A percentile compares a stretch with the other conserved stretches of the same genome.
Evolutionary conservation across 805 yeast genomes (phyloP).

Genomic region (Teunomyces atbi): DNA sequence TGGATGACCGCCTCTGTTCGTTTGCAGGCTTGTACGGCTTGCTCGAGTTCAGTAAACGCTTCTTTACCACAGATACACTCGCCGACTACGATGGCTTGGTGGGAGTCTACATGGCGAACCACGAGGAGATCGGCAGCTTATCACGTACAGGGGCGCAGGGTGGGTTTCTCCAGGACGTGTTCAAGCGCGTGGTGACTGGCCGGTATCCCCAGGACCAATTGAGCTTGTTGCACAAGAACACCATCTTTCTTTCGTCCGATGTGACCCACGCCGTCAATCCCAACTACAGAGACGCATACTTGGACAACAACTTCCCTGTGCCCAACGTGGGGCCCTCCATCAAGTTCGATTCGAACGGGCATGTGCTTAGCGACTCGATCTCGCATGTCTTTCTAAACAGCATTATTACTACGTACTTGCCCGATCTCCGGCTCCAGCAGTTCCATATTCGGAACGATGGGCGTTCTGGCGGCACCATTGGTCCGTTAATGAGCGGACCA

Average conservation of each 20-base stretch:
- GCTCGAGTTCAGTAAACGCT: slow-evolving; percentile 19
- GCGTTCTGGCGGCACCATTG: slow-evolving; percentile 44
- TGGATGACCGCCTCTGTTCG: slow-evolving; percentile 44
- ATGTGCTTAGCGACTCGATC: slow-evolving; percentile 35
- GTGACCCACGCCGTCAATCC: slow-evolving; percentile 46
- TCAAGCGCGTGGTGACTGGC: slow-evolving; percentile 14
- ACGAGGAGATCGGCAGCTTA: slow-evolving; percentile 43
- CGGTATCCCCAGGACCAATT: slow-evolving; percentile 6
- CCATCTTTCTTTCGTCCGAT: slow-evolving; percentile 40
- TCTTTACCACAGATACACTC: slow-evolving; percentile 12
- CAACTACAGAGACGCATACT: slow-evolving; percentile 32
- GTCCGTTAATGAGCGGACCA: slow-evolving; percentile 38
- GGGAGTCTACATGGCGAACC: slow-evolving; percentile 35
- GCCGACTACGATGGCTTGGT: slow-evolving; percentile 25
- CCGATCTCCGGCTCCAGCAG: slow-evolving; percentile 28
- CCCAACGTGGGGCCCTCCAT: slow-evolving; percentile 39
- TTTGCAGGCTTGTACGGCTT: slow-evolving; percentile 36
- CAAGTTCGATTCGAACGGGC: slow-evolving; percentile 37
- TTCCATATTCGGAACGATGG: slow-evolving; percentile 42
- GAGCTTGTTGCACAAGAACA: slow-evolving; percentile 8
- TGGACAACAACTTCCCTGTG: slow-evolving; percentile 33
- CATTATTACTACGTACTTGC: slow-evolving; percentile 20
- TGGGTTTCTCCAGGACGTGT: slow-evolving; percentile 24
- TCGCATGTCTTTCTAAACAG: slow-evolving; percentile 25
- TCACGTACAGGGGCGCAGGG: slow-evolving; percentile 42